These are phyloP conservation scores for Uronychia setigera DNA, from an alignment of 73 alveolate genomes.

Conservation along the genomic window DNA sequence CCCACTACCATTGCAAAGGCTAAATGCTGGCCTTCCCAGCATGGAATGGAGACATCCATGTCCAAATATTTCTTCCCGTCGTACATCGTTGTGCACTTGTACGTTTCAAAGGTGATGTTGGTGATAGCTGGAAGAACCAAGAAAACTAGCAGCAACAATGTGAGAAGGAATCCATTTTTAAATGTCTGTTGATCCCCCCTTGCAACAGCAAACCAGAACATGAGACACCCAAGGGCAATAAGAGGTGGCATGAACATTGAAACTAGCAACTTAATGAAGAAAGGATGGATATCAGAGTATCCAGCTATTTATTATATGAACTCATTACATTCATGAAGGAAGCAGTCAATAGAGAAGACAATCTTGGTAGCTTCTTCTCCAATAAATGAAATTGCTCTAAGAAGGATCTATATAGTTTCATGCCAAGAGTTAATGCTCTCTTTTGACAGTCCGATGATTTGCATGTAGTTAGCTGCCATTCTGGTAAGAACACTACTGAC, in stretches of 20 bases:
- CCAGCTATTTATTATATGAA: not conserved
- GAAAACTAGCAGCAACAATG: not conserved
- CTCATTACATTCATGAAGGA: conserved; percentile 1
- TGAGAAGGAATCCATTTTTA: not conserved
- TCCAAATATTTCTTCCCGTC: not conserved
- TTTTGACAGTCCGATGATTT: not conserved
- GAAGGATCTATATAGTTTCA: not conserved
- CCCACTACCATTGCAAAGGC: conserved; percentile 2
- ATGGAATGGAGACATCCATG: not conserved
- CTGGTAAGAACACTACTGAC: not conserved
- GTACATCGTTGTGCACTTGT: not conserved
- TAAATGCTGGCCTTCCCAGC: not conserved
- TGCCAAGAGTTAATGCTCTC: not conserved
- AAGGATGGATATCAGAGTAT: not conserved
- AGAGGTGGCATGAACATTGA: not conserved
- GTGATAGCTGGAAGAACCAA: not conserved
- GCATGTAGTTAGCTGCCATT: not conserved
- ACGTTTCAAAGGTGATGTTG: not conserved
- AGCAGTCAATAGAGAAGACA: not conserved
- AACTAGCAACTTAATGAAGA: not conserved
- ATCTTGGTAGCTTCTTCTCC: not conserved
- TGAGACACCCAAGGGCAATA: not conserved
- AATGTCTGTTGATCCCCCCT: not conserved
- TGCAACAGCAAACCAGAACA: not conserved
- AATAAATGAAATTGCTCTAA: not conserved